Conservation (phyloP, 495 filamentous ascomycete species). For the Patellaria atrata region DNA sequence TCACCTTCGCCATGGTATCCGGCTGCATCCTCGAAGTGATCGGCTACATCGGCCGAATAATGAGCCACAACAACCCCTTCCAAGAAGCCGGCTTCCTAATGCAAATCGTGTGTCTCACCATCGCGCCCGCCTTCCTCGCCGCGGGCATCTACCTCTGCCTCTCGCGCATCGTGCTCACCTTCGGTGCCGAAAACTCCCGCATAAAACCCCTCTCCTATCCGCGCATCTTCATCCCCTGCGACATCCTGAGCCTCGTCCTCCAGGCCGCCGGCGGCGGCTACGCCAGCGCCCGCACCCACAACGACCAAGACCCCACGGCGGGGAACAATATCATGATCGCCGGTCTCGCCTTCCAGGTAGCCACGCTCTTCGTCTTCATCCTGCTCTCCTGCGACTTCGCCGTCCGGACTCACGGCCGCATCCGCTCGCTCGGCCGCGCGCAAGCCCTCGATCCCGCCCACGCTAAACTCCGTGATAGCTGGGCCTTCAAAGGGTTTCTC, state of each 20-base stretch:
- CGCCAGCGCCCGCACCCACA: constrained; percentile 17
- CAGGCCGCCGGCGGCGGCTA: constrained; percentile 39
- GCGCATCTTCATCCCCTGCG: constrained; percentile 39
- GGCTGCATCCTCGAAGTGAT: constrained; percentile 32
- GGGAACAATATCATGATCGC: constrained; percentile 24
- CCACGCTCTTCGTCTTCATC: constrained; percentile 24
- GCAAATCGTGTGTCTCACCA: constrained; percentile 38
- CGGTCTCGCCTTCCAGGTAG: constrained; percentile 26
- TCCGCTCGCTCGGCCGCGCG: constrained; percentile 6
- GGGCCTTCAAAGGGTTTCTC: constrained; percentile 17
- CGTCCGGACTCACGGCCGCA: constrained; percentile 8
- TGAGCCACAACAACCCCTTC: constrained; percentile 31
- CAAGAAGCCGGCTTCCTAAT: constrained; percentile 21
- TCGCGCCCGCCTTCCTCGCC: constrained; percentile 42
- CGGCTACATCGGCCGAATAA: constrained; percentile 32
- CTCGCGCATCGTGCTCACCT: constrained; percentile 30
- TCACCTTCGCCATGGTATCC: constrained; percentile 29
- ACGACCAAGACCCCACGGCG: constrained; percentile 12
- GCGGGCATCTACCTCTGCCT: constrained; percentile 48
- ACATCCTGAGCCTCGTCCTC: constrained; percentile 35
- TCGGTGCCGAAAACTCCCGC: constrained; percentile 35
- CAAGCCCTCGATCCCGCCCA: constrained; percentile 13
- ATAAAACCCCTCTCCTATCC: constrained; percentile 39
- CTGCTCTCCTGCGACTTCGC: constrained; percentile 22
- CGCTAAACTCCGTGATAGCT: constrained; percentile 7